Percentiles rank a stretch among this genome's conserved stretches.
Evolutionary conservation across 768 basidiomycete species (phyloP).

Genomic region (Naganishia vaughanmartiniae): DNA sequence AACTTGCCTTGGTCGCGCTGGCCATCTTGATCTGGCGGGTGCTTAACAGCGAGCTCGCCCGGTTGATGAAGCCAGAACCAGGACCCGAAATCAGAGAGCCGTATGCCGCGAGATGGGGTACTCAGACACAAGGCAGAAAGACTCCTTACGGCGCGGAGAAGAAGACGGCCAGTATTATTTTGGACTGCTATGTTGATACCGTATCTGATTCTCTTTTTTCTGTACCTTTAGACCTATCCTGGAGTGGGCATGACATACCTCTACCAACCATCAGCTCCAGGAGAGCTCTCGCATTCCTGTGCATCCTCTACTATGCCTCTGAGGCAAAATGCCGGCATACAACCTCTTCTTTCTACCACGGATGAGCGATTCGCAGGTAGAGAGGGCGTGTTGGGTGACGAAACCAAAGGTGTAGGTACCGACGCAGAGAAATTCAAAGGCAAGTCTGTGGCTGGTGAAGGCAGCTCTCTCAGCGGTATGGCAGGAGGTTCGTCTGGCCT

Average conservation of each 20-base stretch:
- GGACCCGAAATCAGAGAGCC: conserved; percentile 26
- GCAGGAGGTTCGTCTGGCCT: neutral
- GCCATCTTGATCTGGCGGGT: conserved; percentile 31
- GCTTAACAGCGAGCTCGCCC: conserved; percentile 27
- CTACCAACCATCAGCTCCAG: neutral
- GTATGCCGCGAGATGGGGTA: conserved; percentile 28
- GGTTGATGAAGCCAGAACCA: conserved; percentile 24
- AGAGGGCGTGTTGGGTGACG: conserved; percentile 18
- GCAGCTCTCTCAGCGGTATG: neutral
- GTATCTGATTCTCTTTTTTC: neutral
- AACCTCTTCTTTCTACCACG: conserved; percentile 24
- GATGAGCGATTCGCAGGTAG: conserved; percentile 25
- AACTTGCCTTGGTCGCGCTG: conserved; percentile 20
- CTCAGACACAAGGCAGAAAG: conserved; percentile 25
- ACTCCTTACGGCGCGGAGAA: conserved; percentile 25
- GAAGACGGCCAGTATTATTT: conserved; percentile 17
- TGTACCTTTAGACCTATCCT: neutral
- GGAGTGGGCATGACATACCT: conserved; percentile 31
- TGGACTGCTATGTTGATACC: neutral
- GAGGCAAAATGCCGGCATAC: conserved; percentile 11
- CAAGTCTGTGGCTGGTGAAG: neutral
- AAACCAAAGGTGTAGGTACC: neutral
- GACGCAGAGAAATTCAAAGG: neutral
- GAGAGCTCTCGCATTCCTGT: too few relatives aligned
- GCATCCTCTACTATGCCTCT: neutral